These are phyloP conservation scores for Barbarea vulgaris DNA, from an alignment of 345 rosid species.

Conservation along the genomic window DNA sequence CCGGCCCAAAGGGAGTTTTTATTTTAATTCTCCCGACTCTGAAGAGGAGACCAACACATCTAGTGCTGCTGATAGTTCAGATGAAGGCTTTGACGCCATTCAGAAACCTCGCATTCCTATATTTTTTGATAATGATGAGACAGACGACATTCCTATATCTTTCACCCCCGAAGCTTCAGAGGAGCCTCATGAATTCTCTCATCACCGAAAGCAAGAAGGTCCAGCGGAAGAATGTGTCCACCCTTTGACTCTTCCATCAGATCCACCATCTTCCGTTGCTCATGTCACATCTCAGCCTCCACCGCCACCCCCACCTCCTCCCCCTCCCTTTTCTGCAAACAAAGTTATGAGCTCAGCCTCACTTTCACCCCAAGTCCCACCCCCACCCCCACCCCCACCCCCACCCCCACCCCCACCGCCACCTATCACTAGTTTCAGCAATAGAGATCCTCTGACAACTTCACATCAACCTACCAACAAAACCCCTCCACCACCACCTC, in stretches of 20 bases:
- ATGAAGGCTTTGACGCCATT: constrained; percentile 72
- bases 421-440: constrained; percentile 35
- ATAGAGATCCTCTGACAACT: constrained; percentile 29
- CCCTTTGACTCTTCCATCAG: constrained; percentile 36
- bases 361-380: constrained; percentile 18
- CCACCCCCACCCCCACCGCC: constrained; percentile 42
- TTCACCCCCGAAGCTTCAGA: constrained; percentile 44
- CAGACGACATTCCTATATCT: constrained; percentile 40
- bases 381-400: constrained; percentile 41
- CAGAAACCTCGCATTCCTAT: constrained; percentile 48
- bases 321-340: constrained; percentile 24
- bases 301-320: constrained; percentile 45
- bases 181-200: constrained; percentile 44
- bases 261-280: constrained; percentile 28
- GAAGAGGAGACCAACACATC: constrained; percentile 93
- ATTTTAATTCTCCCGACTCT: constrained; percentile 73
- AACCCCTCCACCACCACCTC: constrained; percentile 32
- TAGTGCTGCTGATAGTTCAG: constrained; percentile 94
- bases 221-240: constrained; percentile 40
- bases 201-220: constrained; percentile 40
- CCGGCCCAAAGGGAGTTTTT: constrained; percentile 66
- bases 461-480: constrained; percentile 38
- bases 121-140: constrained; percentile 48
- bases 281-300: constrained; percentile 41
- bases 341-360: constrained; percentile 1